Base-by-base conservation (phyloP, 768 basidiomycete genomes). In the Cyclocybe aegerita region DNA sequence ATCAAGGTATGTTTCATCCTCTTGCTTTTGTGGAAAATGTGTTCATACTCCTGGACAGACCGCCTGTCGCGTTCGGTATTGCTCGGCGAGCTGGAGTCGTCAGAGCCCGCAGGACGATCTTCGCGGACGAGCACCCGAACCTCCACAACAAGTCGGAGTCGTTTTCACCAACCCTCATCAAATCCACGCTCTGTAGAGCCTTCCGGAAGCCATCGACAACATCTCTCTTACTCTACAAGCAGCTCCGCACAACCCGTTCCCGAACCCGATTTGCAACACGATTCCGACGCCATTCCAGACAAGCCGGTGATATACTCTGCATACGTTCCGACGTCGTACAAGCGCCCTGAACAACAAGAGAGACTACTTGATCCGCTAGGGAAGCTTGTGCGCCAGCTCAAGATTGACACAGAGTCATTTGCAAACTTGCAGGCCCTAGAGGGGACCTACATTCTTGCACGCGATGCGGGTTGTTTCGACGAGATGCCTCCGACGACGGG, bases 1-100 rank as follows among this genome's bases (percentile, higher is more conserved):
- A 75, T 60, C 71, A 77, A 58, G 67, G 81, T 81, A 63, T 57
- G 74, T 42, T 44, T 30, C 34, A 12, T 5, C 30, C 1, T 38
- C 36, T 15, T 10, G 39, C 29, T 12, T 14, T 4, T 48, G 11
- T 17, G 1, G 38, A 40, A 33, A 11, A 29, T 41, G 15, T 17
- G 17, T 29, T 23, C 17, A 45, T 36, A 51, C 63, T 36, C 36
- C 72, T 68, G 60, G n/a, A 2, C 31, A 64, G 62, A 53, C 33
- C 58, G 60, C 44, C 62, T 69, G 53, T 71, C 68, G 58, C 65
- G 69, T 40, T 51, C 69, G 29, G 62, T 71, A 29, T 65, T 73
- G 65, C 58, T 72, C 58, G 62, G 63, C 30, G 73, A 78, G 48
- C 55, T 70, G 14, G 9, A 29, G 37, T 54, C 51, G n/a, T 42